Evolutionary conservation across 2,329 filamentous ascomycete species (phyloP).

Genomic region (Calonectria pseudoturangicola): DNA sequence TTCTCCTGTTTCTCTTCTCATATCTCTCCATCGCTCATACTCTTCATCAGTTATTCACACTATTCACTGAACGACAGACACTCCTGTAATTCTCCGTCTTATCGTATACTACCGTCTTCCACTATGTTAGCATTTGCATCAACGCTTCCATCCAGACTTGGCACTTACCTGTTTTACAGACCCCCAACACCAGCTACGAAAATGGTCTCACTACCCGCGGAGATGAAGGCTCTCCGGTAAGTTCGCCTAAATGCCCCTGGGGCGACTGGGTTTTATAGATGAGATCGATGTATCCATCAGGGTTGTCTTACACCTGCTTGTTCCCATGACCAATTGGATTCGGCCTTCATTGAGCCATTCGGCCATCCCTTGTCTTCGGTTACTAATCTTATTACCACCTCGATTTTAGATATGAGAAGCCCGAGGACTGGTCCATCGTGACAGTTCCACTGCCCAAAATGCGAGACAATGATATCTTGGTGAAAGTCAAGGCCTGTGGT

Average conservation of each 20-base stretch:
- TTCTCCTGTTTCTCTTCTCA: slow-evolving; percentile 37
- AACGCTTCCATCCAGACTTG: neutral
- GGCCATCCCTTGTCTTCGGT: slow-evolving; percentile 20
- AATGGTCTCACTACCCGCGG: slow-evolving; percentile 67
- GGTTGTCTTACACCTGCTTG: slow-evolving; percentile 37
- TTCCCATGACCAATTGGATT: slow-evolving; percentile 29
- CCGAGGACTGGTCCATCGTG: slow-evolving; percentile 76
- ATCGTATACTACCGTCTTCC: neutral
- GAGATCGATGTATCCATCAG: slow-evolving; percentile 46
- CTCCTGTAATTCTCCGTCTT: too few species aligned
- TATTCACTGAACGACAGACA: neutral
- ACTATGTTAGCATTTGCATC: slow-evolving; percentile 23
- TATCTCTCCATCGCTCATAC: slow-evolving; percentile 28
- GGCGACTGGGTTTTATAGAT: slow-evolving; percentile 38
- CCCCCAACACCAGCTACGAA: slow-evolving; percentile 19
- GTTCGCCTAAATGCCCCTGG: slow-evolving; percentile 46
- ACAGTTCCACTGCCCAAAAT: slow-evolving; percentile 77
- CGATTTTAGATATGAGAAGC: slow-evolving; percentile 73
- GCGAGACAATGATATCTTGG: slow-evolving; percentile 75
- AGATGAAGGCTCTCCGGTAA: slow-evolving; percentile 78
- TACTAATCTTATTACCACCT: slow-evolving; percentile 35
- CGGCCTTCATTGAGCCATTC: slow-evolving; percentile 20
- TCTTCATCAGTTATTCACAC: slow-evolving; percentile 13
- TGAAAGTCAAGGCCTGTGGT: slow-evolving; percentile 81
- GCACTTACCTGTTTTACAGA: neutral